phyloP scores from a whole-genome alignment of 306 rosid genomes.

The Sesbania bispinosa region DNA sequence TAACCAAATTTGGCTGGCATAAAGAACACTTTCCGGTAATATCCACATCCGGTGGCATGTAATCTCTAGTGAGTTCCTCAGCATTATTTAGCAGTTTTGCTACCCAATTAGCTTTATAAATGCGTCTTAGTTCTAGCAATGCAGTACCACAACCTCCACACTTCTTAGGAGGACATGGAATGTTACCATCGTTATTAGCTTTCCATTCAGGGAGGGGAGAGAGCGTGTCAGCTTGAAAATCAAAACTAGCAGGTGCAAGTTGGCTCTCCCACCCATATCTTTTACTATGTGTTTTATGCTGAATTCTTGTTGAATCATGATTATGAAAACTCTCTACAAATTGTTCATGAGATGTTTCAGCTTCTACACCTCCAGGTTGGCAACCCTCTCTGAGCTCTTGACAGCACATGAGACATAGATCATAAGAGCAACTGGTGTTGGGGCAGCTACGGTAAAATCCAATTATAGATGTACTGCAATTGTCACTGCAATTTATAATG shows the following conservation, averaged over 20 bases:
- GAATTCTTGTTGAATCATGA: slow-evolving; percentile 21
- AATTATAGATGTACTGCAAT: slow-evolving; percentile 54
- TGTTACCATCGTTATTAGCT: slow-evolving; percentile 32
- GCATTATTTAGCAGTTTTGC: slow-evolving; percentile 37
- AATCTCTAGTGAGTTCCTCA: slow-evolving; percentile 34
- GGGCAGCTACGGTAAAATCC: slow-evolving; percentile 63
- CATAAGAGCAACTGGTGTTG: slow-evolving; percentile 51
- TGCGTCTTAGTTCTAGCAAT: slow-evolving; percentile 34
- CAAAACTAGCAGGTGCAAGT: slow-evolving; percentile 14
- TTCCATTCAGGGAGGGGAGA: slow-evolving; percentile 37
- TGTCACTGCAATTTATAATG: slow-evolving; percentile 48
- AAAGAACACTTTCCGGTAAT: slow-evolving; percentile 22
- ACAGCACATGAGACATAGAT: slow-evolving; percentile 55
- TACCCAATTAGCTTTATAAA: slow-evolving; percentile 36
- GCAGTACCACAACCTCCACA: slow-evolving; percentile 36
- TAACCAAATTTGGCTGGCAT: slow-evolving; percentile 25
- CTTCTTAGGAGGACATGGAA: slow-evolving; percentile 39
- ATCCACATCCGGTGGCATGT: slow-evolving; percentile 12
- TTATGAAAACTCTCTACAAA: slow-evolving; percentile 19
- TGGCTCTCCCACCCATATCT: slow-evolving; percentile 35
- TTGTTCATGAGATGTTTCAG: slow-evolving; percentile 36
- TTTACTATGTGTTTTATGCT: slow-evolving; percentile 15
- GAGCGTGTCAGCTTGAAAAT: slow-evolving; percentile 12
- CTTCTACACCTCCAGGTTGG: slow-evolving; percentile 41
- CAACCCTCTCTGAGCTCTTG: slow-evolving; percentile 47